Evolutionary conservation across 2,329 filamentous ascomycete genomes (phyloP).

Genomic region (Fusarium torulosum): DNA sequence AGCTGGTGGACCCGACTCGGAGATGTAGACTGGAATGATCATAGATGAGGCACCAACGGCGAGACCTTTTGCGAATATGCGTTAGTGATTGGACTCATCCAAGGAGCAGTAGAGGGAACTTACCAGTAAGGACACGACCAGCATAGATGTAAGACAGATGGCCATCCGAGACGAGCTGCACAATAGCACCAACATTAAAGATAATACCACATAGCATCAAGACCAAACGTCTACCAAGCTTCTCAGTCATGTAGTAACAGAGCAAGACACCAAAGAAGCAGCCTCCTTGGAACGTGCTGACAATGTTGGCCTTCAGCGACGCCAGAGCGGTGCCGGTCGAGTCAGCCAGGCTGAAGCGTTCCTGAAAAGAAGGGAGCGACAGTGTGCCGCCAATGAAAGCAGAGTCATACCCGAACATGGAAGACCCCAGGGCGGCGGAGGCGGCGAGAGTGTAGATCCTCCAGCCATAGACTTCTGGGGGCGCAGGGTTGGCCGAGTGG

Average conservation of each 20-base stretch:
- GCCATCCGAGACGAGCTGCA: slow-evolving; percentile 2
- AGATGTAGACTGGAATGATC: slow-evolving; percentile 28
- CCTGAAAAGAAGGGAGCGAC: slow-evolving; percentile 10
- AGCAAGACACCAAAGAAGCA: slow-evolving; percentile 9
- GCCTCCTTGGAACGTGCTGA: slow-evolving; percentile 11
- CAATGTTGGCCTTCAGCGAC: slow-evolving; percentile 9
- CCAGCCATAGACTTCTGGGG: slow-evolving; percentile 15
- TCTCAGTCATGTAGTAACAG: slow-evolving; percentile 7
- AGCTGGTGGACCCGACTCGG: slow-evolving; percentile 19
- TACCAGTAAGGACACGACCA: slow-evolving; percentile 11
- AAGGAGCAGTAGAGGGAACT: neutral
- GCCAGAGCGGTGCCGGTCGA: slow-evolving; percentile 3
- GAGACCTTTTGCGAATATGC: neutral
- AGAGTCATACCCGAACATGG: slow-evolving; percentile 37
- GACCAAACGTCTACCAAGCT: neutral
- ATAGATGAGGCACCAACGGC: slow-evolving; percentile 16
- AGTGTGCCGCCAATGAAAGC: slow-evolving; percentile 24
- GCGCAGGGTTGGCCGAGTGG: slow-evolving; percentile 11
- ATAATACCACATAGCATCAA: slow-evolving; percentile 1
- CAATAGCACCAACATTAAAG: slow-evolving; percentile 5
- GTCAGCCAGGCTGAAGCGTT: slow-evolving; percentile 1
- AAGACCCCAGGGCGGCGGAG: slow-evolving; percentile 6
- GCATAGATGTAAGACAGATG: slow-evolving; percentile 2
- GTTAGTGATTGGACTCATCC: neutral
- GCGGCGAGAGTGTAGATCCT: slow-evolving; percentile 8